These are phyloP conservation scores for Ilex aquifolium DNA, from an alignment of 257 asterid species.

Conservation along the genomic window DNA sequence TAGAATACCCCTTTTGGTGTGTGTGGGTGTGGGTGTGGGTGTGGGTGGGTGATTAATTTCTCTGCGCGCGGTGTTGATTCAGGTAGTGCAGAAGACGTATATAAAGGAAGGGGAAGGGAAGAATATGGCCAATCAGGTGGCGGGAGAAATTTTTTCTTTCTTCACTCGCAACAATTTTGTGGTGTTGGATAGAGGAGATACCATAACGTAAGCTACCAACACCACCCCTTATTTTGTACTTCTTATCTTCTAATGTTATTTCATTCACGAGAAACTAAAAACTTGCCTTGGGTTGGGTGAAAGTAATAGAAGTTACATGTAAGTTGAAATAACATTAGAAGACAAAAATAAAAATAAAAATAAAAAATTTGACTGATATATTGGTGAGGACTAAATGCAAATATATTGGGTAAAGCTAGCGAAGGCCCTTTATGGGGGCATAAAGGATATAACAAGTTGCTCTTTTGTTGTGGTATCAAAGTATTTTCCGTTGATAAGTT, in stretches of 20 bases:
- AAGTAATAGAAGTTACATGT: no score
- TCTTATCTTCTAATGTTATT: not conserved
- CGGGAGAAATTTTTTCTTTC: slow-evolving; percentile 85
- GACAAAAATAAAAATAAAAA: no score
- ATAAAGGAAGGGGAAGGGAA: slow-evolving; percentile 47
- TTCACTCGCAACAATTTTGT: slow-evolving; percentile 79
- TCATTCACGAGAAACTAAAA: no score
- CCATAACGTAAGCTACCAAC: slow-evolving; percentile 59
- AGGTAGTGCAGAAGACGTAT: slow-evolving; percentile 89
- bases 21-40: not conserved
- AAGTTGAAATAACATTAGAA: no score
- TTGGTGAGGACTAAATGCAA: no score
- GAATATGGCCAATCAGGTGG: slow-evolving; percentile 61
- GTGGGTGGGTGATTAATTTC: not conserved
- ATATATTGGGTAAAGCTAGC: no score
- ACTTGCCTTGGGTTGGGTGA: no score
- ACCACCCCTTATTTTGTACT: not conserved
- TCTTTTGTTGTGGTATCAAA: no score
- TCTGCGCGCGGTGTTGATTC: slow-evolving; percentile 16
- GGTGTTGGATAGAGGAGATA: slow-evolving; percentile 79
- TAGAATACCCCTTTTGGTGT: not conserved
- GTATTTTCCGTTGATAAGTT: no score
- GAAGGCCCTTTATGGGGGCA: no score
- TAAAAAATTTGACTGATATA: no score
- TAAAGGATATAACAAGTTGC: no score